Percentiles rank a stretch among this genome's conserved stretches.
Conservation (phyloP, 352 stramenopile genomes). For the Phytophthora colocasiae region DNA sequence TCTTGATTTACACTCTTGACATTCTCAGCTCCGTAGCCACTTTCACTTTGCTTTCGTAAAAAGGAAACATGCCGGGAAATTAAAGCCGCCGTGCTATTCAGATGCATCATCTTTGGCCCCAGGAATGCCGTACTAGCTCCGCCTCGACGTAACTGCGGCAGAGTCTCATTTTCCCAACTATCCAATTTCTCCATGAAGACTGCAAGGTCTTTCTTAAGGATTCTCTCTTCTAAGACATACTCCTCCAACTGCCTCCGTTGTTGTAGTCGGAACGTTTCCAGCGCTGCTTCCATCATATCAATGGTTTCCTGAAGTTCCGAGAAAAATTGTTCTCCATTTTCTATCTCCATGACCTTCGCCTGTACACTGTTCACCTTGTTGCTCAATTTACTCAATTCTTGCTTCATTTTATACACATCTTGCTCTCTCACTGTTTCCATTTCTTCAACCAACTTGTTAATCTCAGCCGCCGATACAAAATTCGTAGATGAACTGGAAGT, state of each 20-base stretch:
- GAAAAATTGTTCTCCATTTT: conserved; percentile 53
- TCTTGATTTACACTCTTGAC: conserved; percentile 4
- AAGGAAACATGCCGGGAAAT: background rate
- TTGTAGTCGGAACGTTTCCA: conserved; percentile 44
- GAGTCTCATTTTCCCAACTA: conserved; percentile 40
- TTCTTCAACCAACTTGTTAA: conserved; percentile 63
- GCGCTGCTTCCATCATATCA: conserved; percentile 52
- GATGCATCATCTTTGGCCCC: conserved; percentile 1
- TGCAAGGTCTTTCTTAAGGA: conserved; percentile 62
- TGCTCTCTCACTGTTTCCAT: conserved; percentile 31
- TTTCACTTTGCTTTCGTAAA: conserved; percentile 6
- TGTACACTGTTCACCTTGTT: conserved; percentile 39
- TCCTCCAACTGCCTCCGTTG: conserved; percentile 55
- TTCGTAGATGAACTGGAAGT: conserved; percentile 7
- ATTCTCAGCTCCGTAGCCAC: background rate
- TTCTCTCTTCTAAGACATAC: conserved; percentile 61
- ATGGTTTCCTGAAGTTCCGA: conserved; percentile 61
- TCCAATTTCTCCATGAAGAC: conserved; percentile 52
- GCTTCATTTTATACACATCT: conserved; percentile 42
- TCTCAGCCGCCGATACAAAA: conserved; percentile 25
- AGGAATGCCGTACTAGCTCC: conserved; percentile 12
- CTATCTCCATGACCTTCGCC: conserved; percentile 55
- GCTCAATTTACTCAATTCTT: conserved; percentile 44
- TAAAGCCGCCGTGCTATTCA: conserved; percentile 12
- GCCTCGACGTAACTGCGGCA: conserved; percentile 10